Evolutionary conservation across 306 rosid species (phyloP), one percentile per base, ranked within the genome.

Genomic region (Ammopiptanthus mongolicus): DNA sequence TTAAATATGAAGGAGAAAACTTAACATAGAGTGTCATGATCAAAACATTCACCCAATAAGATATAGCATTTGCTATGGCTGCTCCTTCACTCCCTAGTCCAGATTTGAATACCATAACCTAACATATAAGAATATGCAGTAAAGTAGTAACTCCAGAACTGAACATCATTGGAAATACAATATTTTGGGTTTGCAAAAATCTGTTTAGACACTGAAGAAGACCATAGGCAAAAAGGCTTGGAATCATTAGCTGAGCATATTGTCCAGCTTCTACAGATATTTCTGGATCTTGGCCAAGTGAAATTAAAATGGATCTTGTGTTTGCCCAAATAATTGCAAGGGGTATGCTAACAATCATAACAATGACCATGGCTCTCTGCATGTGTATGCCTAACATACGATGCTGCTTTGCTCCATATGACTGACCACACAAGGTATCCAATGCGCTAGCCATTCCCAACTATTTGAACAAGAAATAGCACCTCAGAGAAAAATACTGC

Each of bases 361-460:
- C 84, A 59, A 81, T 74, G 7, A 87, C 51, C 86, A 87, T 83
- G 23, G 90, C 88, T 64, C 88, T 81, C 79, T 91, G 93, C 90
- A 81, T 81, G 72, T 87, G 90, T 55, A 88, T 81, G 23, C 93
- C 93, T 64, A 89, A 34, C 88, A 81, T 73, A 14, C 47, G 85
- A 34, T 87, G 77, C 71, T 86, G 97, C 83, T 88, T 83, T 69
- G 97, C 96, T 55, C 96, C 96, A 80, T 80, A 86, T 23, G 91
- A 85, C 60, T 89, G 97, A 0, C 96, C 97, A 39, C 90, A 89
- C 0, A 89, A 82, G n/a, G 93, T 88, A 36, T 88, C 97, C 74
- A 91, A 39, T n/a, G 93, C 96, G 72, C 89, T 83, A 0, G 93
- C 75, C 96, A 91, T 76, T 53, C 97, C 97, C 62, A 83, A 28